phyloP scores from a whole-genome alignment of 192 early-diverging fungal species.

The Phlyctochytrium planicorne region DNA sequence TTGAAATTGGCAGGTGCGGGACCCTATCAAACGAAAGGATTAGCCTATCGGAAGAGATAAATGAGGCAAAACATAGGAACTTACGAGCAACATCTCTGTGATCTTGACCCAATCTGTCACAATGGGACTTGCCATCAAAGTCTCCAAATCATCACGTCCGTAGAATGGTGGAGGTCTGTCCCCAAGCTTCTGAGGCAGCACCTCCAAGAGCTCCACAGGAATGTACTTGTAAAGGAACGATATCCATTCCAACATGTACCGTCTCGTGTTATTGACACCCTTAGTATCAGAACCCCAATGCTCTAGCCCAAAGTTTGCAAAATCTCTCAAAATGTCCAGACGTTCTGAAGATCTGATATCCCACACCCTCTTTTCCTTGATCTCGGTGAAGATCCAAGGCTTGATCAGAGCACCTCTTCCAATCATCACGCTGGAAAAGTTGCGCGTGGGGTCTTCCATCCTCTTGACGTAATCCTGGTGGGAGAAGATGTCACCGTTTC shows the following conservation, averaged over 20 bases:
- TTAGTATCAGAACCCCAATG: constrained; percentile 91
- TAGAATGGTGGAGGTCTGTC: constrained; percentile 81
- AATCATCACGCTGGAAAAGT: constrained; percentile 87
- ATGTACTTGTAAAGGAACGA: constrained; percentile 71
- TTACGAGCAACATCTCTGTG: constrained; percentile 77
- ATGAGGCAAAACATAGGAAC: neutral
- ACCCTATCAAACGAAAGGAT: constrained; percentile 41
- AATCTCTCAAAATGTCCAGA: constrained; percentile 84
- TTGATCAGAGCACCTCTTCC: constrained; percentile 91
- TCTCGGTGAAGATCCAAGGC: constrained; percentile 97
- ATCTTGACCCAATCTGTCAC: constrained; percentile 90
- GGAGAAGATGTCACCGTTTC: constrained; percentile 73
- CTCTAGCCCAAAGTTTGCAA: constrained; percentile 84
- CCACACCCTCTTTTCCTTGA: constrained; percentile 80
- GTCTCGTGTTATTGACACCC: constrained; percentile 81
- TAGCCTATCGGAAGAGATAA: neutral
- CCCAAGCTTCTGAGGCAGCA: constrained; percentile 88
- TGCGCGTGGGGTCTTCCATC: constrained; percentile 30
- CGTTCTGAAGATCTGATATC: constrained; percentile 90
- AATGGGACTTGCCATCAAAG: constrained; percentile 82
- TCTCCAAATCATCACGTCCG: constrained; percentile 91
- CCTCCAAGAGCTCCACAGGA: constrained; percentile 90
- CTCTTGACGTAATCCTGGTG: constrained; percentile 80
- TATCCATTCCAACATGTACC: constrained; percentile 57
- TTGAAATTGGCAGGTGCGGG: constrained; percentile 80